These are phyloP conservation scores for Penicillium angulare DNA, from an alignment of 495 filamentous ascomycete species.

Conservation along the genomic window DNA sequence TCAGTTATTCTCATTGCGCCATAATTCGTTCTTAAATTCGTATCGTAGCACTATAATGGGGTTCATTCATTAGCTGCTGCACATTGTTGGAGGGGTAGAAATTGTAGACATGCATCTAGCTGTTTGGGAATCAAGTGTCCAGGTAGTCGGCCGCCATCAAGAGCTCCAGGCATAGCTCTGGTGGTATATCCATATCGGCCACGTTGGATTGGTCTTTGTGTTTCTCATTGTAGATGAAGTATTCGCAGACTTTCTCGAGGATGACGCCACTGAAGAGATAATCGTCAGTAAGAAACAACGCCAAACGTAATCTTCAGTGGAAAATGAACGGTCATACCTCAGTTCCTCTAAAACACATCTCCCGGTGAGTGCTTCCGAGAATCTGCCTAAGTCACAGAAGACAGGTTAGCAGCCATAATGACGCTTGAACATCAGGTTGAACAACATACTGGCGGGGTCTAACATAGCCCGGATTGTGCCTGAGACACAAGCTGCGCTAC, in stretches of 20 bases:
- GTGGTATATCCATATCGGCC: slow-evolving; percentile 84
- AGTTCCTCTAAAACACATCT: slow-evolving; percentile 69
- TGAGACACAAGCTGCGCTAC: slow-evolving; percentile 71
- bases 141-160: slow-evolving; percentile 81
- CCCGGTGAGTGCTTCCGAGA: slow-evolving; percentile 65
- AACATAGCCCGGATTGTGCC: slow-evolving; percentile 83
- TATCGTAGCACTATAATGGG: not conserved
- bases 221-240: slow-evolving; percentile 86
- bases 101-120: not conserved
- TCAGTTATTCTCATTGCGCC: slow-evolving; percentile 14
- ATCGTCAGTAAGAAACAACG: not conserved
- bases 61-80: not conserved
- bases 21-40: slow-evolving; percentile 9
- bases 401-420: slow-evolving; percentile 2
- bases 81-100: not conserved
- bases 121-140: slow-evolving; percentile 30
- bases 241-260: slow-evolving; percentile 88
- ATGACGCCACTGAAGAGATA: slow-evolving; percentile 61
- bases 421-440: not conserved
- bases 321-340: slow-evolving; percentile 50
- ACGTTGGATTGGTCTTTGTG: slow-evolving; percentile 73
- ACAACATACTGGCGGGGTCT: slow-evolving; percentile 66
- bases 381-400: slow-evolving; percentile 53
- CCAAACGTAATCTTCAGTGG: not conserved
- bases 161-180: slow-evolving; percentile 74